Conservation (phyloP, 257 asterid genomes). For the Nicotiana tomentosiformis region DNA sequence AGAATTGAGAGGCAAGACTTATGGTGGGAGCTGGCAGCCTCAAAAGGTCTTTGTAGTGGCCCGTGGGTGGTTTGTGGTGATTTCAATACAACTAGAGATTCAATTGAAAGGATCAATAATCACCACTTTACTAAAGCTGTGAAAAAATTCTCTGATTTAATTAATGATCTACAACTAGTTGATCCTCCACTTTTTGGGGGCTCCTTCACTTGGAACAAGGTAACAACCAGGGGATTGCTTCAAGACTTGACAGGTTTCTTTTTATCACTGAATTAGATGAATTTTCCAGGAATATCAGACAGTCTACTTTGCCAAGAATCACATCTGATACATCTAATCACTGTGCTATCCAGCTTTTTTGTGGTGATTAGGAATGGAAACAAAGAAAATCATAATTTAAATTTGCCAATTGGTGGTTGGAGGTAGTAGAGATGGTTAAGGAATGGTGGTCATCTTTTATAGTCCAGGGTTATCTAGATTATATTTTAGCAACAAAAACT, state of each 20-base stretch:
- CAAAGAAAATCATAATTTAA: neutral
- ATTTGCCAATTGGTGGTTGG: neutral
- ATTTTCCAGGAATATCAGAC: neutral
- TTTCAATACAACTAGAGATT: too few species aligned
- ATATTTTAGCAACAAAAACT: too few species aligned
- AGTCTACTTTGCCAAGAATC: neutral
- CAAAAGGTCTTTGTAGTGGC: neutral
- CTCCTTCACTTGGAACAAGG: neutral
- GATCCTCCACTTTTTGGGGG: neutral
- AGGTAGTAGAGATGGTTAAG: neutral
- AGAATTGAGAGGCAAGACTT: neutral
- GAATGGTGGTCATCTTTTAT: neutral
- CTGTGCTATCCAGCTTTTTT: neutral
- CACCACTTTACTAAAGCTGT: neutral
- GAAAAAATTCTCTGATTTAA: neutral
- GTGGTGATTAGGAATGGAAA: neutral
- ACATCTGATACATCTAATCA: neutral
- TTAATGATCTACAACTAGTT: neutral
- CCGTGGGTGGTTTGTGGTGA: neutral
- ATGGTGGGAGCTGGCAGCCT: neutral
- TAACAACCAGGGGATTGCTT: neutral
- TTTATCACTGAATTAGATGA: too few species aligned
- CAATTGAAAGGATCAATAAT: neutral
- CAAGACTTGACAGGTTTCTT: neutral
- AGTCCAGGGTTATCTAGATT: neutral